phyloP scores from a whole-genome alignment of 805 yeast species.

The Yarrowia sp. region DNA sequence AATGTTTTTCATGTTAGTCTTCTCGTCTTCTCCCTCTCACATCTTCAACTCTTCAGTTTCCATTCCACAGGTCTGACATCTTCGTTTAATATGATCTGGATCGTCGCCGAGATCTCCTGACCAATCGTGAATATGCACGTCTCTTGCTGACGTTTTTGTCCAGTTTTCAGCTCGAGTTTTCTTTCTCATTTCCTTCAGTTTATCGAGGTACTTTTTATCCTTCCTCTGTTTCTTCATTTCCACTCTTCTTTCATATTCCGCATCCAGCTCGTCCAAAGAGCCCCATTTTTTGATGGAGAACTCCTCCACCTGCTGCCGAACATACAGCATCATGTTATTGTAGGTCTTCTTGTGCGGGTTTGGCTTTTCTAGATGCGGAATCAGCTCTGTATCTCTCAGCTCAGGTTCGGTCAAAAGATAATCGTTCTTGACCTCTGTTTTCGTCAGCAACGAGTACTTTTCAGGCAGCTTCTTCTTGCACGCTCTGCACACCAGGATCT shows the following conservation, averaged over 20 bases:
- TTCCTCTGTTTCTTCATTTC: conserved; percentile 70
- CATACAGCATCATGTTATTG: conserved; percentile 89
- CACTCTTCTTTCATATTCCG: conserved; percentile 90
- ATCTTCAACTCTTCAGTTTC: conserved; percentile 70
- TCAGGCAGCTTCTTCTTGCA: conserved; percentile 81
- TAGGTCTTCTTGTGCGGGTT: conserved; percentile 92
- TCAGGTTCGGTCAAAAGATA: conserved; percentile 94
- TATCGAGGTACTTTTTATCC: conserved; percentile 79
- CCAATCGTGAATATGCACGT: conserved; percentile 62
- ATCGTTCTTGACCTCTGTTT: conserved; percentile 94
- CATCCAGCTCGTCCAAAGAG: conserved; percentile 82
- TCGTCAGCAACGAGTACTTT: conserved; percentile 87
- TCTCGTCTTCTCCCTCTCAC: background rate
- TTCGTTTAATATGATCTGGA: conserved; percentile 46
- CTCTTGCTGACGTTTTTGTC: conserved; percentile 62
- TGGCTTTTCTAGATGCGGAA: conserved; percentile 84
- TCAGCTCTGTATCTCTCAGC: conserved; percentile 67
- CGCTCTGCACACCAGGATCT: conserved; percentile 75
- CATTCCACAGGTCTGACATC: conserved; percentile 83
- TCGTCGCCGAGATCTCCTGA: conserved; percentile 43
- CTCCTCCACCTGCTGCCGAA: conserved; percentile 91
- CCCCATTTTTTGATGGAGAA: conserved; percentile 96
- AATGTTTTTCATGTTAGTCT: too few relatives aligned
- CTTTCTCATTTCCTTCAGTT: conserved; percentile 84
- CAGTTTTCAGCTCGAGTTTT: conserved; percentile 92